Percentiles rank a stretch among this genome's conserved stretches.
Conservation (phyloP, 179 eudicot genomes). For the Silene noctiflora region DNA sequence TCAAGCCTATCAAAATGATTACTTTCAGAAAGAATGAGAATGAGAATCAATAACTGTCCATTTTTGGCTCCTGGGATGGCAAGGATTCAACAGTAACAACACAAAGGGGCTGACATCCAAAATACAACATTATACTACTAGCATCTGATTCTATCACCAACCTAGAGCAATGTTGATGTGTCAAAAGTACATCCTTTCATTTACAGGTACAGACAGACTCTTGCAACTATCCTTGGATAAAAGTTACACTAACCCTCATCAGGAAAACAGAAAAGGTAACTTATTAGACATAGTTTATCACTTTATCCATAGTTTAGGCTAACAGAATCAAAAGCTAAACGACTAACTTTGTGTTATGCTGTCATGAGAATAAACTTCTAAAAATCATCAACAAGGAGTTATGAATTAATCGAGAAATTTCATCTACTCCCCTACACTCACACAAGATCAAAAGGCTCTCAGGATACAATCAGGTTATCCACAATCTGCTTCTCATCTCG, state of each 20-base stretch:
- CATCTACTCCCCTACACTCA: background rate
- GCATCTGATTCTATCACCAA: background rate
- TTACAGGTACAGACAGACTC: background rate
- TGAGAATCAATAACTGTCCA: no score
- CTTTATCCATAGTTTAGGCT: background rate
- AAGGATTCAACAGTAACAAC: background rate
- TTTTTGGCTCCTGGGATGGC: no score
- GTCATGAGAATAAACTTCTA: background rate
- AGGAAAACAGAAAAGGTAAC: background rate
- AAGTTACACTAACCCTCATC: background rate
- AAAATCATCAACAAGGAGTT: background rate
- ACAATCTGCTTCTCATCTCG: no score
- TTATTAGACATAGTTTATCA: background rate
- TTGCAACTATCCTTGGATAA: background rate
- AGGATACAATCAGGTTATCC: background rate
- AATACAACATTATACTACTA: background rate
- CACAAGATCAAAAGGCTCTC: background rate
- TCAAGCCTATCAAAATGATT: no score
- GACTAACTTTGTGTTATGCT: background rate
- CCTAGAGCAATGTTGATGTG: background rate
- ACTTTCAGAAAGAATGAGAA: no score
- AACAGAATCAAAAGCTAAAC: background rate
- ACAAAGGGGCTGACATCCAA: background rate
- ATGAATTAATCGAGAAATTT: no score
- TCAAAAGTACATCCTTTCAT: background rate